Base-by-base conservation (phyloP, 768 basidiomycete genomes). In the Dendrothele bispora region DNA sequence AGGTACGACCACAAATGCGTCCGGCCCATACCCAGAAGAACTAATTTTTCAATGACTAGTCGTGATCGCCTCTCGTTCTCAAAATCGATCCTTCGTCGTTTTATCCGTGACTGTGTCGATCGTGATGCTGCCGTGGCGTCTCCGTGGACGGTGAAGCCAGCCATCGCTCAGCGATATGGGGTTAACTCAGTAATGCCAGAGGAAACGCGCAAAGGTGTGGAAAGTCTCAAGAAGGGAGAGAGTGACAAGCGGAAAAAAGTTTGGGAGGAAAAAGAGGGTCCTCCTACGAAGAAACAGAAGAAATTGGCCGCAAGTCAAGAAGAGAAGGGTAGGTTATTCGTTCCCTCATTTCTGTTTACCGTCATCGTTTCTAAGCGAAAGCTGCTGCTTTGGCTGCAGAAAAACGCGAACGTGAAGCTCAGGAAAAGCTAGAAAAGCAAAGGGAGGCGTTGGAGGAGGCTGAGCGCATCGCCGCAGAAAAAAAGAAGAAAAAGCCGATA, bases 61-160 rank as follows among this genome's bases (percentile, higher is more conserved):
- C 94, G 97, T 51, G 97, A 99, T 65, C 89, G 95, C 43, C 76
- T 95, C 17, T 84, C 92, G 17, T 98, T 98, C 69, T 95, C 93
- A 24, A 98, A 98, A 67, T 94, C 94, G 15, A 95, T 98, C 57
- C 81, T 99, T 24, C 91, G 94, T 54, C 87, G 94, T 14, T 98
- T 95, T 68, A 90, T 99, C 49, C 86, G 91, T 52, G 97, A 98
- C 61, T 95, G 93, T 58, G 88, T 99, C 2, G 88, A 91, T 59
- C 84, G 97, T 27, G 93, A 95, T 55, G 78, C 92, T 14, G 88
- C 91, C 7, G 87, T 95, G 22, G 93, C 92, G 7, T 91, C 92
- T 1, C 95, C 97, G 5, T 99, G 97, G 97, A 86, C 84, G 2
- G 94, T 98, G 25, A 98, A 98, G 64, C 81, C 81, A 2, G 69